A percentile compares a stretch with the other conserved stretches of the same genome.
These are phyloP conservation scores for Morella rubra DNA, from an alignment of 306 rosid species.

Conservation along the genomic window DNA sequence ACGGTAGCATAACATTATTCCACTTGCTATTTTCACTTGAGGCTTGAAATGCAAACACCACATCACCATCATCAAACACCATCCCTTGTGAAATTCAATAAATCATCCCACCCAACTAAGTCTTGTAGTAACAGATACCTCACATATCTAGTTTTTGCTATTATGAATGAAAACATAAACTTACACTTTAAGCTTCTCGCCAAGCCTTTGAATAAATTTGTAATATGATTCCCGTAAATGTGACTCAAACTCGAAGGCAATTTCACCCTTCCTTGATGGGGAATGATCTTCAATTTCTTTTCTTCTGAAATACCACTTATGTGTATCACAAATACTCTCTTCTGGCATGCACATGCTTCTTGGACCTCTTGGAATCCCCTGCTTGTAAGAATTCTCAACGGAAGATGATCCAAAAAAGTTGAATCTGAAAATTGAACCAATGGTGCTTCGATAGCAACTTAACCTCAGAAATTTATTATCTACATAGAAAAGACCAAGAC, in stretches of 20 bases:
- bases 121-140: not conserved
- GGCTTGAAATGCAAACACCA: slow-evolving; percentile 41
- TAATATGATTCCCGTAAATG: slow-evolving; percentile 46
- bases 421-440: not conserved
- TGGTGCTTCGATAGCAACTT: not conserved
- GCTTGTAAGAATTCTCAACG: slow-evolving; percentile 17
- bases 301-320: slow-evolving; percentile 41
- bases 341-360: slow-evolving; percentile 18
- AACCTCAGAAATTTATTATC: not conserved
- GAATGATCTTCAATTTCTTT: slow-evolving; percentile 45
- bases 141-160: not conserved
- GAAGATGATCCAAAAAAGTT: not conserved
- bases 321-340: slow-evolving; percentile 26
- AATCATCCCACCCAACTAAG: not conserved
- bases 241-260: slow-evolving; percentile 37
- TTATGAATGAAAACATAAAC: slow-evolving; percentile 4
- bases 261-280: slow-evolving; percentile 52
- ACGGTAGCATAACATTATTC: slow-evolving; percentile 55
- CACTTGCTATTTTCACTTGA: slow-evolving; percentile 53
- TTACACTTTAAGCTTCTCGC: slow-evolving; percentile 53
- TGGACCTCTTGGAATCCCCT: slow-evolving; percentile 24
- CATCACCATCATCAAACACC: slow-evolving; percentile 4
- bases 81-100: not conserved
- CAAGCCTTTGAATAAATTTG: slow-evolving; percentile 47
- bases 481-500: not conserved